Evolutionary conservation across 768 basidiomycete genomes (phyloP).

Genomic region (Termitomyces sp.): DNA sequence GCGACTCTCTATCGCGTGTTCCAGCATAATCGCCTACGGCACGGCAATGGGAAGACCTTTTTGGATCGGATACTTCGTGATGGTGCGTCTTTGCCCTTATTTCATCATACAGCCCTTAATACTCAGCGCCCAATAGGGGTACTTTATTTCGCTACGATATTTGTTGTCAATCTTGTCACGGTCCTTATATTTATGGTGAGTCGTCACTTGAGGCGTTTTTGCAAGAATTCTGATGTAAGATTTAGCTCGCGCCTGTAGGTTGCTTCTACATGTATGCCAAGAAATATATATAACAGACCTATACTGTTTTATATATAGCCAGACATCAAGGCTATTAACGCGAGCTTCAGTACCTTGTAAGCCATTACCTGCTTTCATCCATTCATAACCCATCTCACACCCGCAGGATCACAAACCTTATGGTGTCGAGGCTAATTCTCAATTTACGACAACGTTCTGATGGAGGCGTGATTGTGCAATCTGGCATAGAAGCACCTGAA

Average conservation of each 20-base stretch:
- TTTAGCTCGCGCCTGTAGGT: not conserved
- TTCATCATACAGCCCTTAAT: not conserved
- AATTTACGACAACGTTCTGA: conserved; percentile 20
- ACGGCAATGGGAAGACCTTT: conserved; percentile 14
- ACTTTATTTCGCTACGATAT: conserved; percentile 25
- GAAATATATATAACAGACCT: not conserved
- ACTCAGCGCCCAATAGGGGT: not conserved
- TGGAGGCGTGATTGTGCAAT: not conserved
- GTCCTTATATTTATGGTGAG: conserved; percentile 27
- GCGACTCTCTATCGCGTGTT: conserved; percentile 24
- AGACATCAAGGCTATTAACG: conserved; percentile 30
- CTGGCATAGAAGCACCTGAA: not conserved
- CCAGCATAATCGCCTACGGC: conserved; percentile 10
- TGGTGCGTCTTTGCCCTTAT: conserved; percentile 15
- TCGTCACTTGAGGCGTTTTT: not conserved
- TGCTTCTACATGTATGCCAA: not conserved
- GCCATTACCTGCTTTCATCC: not conserved
- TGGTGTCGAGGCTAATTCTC: conserved; percentile 32
- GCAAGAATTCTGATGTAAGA: not conserved
- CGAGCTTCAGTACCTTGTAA: conserved; percentile 32
- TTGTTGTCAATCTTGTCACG: conserved; percentile 24
- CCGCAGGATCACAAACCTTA: conserved; percentile 26
- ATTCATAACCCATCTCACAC: not conserved
- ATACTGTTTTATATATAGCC: conserved; percentile 9
- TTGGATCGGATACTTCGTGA: conserved; percentile 26